These are phyloP conservation scores for Botrytis sinoallii DNA, from an alignment of 2,329 filamentous ascomycete genomes.

Conservation along the genomic window DNA sequence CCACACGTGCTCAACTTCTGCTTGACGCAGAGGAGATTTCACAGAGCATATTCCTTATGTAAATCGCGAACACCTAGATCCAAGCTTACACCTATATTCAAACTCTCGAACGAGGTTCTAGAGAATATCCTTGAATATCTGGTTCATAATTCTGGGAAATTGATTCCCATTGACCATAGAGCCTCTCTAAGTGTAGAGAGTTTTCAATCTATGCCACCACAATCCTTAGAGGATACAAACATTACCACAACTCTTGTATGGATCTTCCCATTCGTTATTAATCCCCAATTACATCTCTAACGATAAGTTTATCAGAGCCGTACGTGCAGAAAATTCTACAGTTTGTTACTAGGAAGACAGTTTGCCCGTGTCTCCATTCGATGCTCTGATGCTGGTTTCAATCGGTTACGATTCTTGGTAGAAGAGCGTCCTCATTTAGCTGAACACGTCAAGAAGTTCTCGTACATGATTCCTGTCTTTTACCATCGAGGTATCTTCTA, in stretches of 20 bases:
- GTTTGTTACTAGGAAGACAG: constrained; percentile 49
- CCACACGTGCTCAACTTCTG: constrained; percentile 18
- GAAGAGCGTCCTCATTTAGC: constrained; percentile 47
- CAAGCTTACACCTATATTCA: constrained; percentile 24
- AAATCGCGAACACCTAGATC: constrained; percentile 4
- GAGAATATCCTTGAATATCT: constrained; percentile 40
- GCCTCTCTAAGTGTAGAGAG: constrained; percentile 52
- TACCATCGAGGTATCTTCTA: constrained; percentile 48
- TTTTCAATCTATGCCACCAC: constrained; percentile 43
- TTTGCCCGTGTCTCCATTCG: constrained; percentile 42
- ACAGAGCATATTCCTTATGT: constrained; percentile 17
- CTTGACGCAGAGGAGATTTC: constrained; percentile 17
- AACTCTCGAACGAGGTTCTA: constrained; percentile 21
- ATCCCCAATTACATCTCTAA: not conserved
- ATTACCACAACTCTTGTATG: constrained; percentile 44
- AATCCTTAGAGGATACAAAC: constrained; percentile 22
- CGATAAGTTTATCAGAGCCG: constrained; percentile 35
- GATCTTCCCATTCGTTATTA: not conserved
- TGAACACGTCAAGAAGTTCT: constrained; percentile 55
- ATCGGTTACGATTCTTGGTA: constrained; percentile 48
- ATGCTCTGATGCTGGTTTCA: constrained; percentile 46
- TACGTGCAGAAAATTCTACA: constrained; percentile 49
- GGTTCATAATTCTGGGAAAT: constrained; percentile 47
- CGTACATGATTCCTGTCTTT: constrained; percentile 58
- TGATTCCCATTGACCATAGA: constrained; percentile 48